Evolutionary conservation across 805 yeast genomes (phyloP).

Genomic region (Candida suzukii): DNA sequence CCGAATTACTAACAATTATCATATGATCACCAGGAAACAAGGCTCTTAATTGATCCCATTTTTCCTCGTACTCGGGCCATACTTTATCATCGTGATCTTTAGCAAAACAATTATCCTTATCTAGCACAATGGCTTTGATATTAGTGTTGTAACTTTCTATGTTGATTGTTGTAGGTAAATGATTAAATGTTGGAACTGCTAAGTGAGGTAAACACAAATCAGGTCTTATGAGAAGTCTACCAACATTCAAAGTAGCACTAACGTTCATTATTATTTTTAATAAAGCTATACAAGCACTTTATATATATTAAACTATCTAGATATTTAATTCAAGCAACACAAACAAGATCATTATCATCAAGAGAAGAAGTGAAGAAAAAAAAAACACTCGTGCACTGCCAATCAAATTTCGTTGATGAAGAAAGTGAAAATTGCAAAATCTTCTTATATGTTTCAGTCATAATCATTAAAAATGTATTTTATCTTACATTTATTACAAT

Average conservation of each 20-base stretch:
- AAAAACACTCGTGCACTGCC: too few species aligned
- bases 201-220: conserved; percentile 66
- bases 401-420: too few species aligned
- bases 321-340: too few species aligned
- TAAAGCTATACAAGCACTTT: too few species aligned
- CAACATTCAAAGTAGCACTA: conserved; percentile 69
- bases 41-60: conserved; percentile 50
- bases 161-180: conserved; percentile 19
- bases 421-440: too few species aligned
- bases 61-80: conserved; percentile 59
- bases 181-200: conserved; percentile 41
- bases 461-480: too few species aligned
- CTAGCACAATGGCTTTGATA: conserved; percentile 79
- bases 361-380: too few species aligned
- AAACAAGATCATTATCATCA: too few species aligned
- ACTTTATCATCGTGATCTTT: conserved; percentile 71
- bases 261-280: conserved; percentile 42
- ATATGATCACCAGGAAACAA: conserved; percentile 57
- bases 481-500: too few species aligned
- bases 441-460: too few species aligned
- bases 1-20: conserved; percentile 84
- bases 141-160: conserved; percentile 13
- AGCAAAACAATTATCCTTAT: conserved; percentile 95
- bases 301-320: neutral
- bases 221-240: conserved; percentile 55